Conservation (phyloP, 495 filamentous ascomycete species). For the Annulohypoxylon stygium region DNA sequence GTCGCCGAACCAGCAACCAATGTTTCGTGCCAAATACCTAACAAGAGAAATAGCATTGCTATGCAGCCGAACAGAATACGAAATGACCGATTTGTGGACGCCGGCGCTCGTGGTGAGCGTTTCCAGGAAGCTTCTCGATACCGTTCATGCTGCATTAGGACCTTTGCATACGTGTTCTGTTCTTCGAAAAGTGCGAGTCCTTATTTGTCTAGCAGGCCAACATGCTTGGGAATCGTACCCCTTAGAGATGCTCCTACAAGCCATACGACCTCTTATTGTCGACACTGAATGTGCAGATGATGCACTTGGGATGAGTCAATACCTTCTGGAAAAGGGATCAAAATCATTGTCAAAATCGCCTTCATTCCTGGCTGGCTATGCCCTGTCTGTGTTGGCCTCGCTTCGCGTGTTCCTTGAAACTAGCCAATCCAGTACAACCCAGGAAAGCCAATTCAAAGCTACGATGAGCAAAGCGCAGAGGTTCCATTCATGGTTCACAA, state of each 20-base stretch:
- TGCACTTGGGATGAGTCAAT: constrained; percentile 86
- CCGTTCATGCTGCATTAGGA: constrained; percentile 87
- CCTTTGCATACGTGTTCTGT: constrained; percentile 87
- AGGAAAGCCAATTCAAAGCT: constrained; percentile 78
- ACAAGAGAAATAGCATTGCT: constrained; percentile 79
- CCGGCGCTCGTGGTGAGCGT: constrained; percentile 79
- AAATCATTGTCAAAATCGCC: constrained; percentile 72
- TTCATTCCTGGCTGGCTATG: constrained; percentile 82
- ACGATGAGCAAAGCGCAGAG: constrained; percentile 74
- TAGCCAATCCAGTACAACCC: constrained; percentile 75
- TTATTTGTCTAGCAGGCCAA: constrained; percentile 81
- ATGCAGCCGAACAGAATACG: constrained; percentile 75
- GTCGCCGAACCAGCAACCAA: constrained; percentile 84
- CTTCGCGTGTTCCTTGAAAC: constrained; percentile 78
- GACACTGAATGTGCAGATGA: constrained; percentile 93
- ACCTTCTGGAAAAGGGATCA: constrained; percentile 78
- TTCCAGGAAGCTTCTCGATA: constrained; percentile 80
- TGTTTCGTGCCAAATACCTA: constrained; percentile 82
- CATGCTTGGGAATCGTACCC: constrained; percentile 81
- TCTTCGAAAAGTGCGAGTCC: constrained; percentile 84
- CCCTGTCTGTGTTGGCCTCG: constrained; percentile 79
- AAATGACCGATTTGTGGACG: constrained; percentile 78
- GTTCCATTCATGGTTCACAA: constrained; percentile 80
- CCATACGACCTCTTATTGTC: constrained; percentile 80
- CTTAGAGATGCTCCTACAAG: constrained; percentile 90